Percentiles rank a stretch among this genome's conserved stretches.
Conservation (phyloP, 2,329 filamentous ascomycete genomes). For the Endocalyx cinctus region DNA sequence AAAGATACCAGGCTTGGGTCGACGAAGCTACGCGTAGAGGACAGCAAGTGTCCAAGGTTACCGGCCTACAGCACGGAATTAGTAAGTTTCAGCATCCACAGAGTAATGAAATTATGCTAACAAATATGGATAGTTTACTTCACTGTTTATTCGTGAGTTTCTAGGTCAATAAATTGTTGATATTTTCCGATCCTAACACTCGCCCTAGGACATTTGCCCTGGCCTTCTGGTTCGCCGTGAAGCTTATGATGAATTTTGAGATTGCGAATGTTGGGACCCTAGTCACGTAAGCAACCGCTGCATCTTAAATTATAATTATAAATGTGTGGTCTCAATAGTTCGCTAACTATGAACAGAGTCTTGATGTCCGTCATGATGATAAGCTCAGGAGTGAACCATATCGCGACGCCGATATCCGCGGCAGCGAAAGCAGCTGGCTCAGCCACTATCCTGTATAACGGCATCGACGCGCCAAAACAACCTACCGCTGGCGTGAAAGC, state of each 20-base stretch:
- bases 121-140: slow-evolving; percentile 20
- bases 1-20: slow-evolving; percentile 51
- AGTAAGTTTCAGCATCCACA: slow-evolving; percentile 14
- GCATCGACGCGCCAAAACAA: slow-evolving; percentile 45
- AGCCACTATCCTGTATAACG: slow-evolving; percentile 51
- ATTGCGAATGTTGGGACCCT: slow-evolving; percentile 48
- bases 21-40: slow-evolving; percentile 40
- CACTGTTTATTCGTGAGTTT: slow-evolving; percentile 23
- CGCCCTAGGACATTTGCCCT: slow-evolving; percentile 23
- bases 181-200: slow-evolving; percentile 8
- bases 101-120: slow-evolving; percentile 9
- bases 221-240: slow-evolving; percentile 27
- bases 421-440: slow-evolving; percentile 51
- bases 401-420: slow-evolving; percentile 54
- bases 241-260: slow-evolving; percentile 19
- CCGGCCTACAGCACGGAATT: slow-evolving; percentile 24
- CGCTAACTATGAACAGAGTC: slow-evolving; percentile 28
- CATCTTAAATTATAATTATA: no score
- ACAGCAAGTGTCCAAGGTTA: slow-evolving; percentile 20
- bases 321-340: neutral
- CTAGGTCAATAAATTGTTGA: no score
- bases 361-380: slow-evolving; percentile 56
- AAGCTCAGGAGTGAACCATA: slow-evolving; percentile 49
- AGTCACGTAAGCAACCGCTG: slow-evolving; percentile 42
- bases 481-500: slow-evolving; percentile 35